These are phyloP conservation scores for Suillus placidus DNA, from an alignment of 768 basidiomycete genomes.

Conservation along the genomic window DNA sequence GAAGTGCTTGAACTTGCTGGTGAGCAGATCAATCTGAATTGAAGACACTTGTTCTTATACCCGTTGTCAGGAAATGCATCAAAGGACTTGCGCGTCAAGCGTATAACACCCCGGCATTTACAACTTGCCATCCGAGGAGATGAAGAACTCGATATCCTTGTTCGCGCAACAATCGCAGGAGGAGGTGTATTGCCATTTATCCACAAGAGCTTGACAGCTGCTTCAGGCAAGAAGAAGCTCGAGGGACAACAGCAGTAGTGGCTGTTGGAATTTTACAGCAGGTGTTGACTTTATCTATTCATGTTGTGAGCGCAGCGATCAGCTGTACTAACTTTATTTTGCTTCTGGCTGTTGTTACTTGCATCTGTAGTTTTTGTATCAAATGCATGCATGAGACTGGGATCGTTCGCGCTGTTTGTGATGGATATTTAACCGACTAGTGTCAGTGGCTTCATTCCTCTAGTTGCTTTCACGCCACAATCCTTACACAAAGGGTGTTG, in stretches of 20 bases:
- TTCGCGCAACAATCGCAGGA: constrained; percentile 91
- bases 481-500: neutral
- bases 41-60: neutral
- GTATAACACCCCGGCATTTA: constrained; percentile 94
- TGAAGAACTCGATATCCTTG: constrained; percentile 95
- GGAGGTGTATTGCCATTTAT: constrained; percentile 89
- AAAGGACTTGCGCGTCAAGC: constrained; percentile 95
- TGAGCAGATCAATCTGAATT: constrained; percentile 36
- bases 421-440: neutral
- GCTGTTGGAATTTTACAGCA: constrained; percentile 8
- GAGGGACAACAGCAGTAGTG: constrained; percentile 28
- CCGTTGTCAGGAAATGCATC: constrained; percentile 81
- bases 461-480: neutral
- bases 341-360: neutral
- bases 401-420: neutral
- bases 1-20: constrained; percentile 96
- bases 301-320: neutral
- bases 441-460: neutral
- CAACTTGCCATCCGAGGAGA: constrained; percentile 97
- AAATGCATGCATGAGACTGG: neutral
- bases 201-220: constrained; percentile 74
- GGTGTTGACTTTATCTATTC: neutral
- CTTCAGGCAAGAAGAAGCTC: constrained; percentile 52
- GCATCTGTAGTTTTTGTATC: constrained; percentile 8
- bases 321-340: constrained; percentile 4